These are phyloP conservation scores for Phytophthora niederhauseri DNA, from an alignment of 352 stramenopile species.

Conservation along the genomic window DNA sequence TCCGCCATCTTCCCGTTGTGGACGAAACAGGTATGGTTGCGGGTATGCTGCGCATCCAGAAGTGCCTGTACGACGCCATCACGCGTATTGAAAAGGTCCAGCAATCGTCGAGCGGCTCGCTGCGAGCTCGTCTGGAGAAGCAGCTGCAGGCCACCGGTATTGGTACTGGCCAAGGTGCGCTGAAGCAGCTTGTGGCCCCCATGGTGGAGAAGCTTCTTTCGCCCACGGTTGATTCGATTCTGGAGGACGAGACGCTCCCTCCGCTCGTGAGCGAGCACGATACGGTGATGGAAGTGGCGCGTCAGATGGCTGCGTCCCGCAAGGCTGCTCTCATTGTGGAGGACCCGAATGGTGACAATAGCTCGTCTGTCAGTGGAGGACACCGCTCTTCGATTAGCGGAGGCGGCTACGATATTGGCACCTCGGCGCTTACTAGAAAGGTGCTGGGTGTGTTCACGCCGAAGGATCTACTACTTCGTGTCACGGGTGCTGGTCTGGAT, in stretches of 20 bases:
- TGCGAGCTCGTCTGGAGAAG: conserved; percentile 80
- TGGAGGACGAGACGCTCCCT: conserved; percentile 79
- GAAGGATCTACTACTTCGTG: conserved; percentile 97
- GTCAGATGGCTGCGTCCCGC: conserved; percentile 82
- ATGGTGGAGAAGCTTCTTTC: conserved; percentile 91
- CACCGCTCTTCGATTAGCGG: conserved; percentile 42
- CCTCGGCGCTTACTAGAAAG: conserved; percentile 54
- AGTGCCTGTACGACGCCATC: conserved; percentile 99
- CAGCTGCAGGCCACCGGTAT: conserved; percentile 73
- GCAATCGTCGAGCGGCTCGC: conserved; percentile 70
- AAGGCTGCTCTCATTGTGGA: conserved; percentile 88
- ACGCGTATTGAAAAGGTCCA: conserved; percentile 94
- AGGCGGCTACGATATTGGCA: conserved; percentile 52
- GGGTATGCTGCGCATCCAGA: conserved; percentile 98
- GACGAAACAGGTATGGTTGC: conserved; percentile 90
- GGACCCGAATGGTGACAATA: conserved; percentile 52
- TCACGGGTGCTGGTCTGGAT: conserved; percentile 93
- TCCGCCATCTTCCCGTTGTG: conserved; percentile 97
- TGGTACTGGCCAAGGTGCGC: conserved; percentile 57
- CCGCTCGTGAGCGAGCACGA: conserved; percentile 79
- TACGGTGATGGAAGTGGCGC: conserved; percentile 85
- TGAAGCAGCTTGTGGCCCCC: conserved; percentile 77
- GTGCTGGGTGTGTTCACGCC: conserved; percentile 97
- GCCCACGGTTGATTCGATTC: conserved; percentile 81
- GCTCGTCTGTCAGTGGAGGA: conserved; percentile 42